Conservation (phyloP, 2,329 filamentous ascomycete species). For the Neocatenulostroma microsporum region DNA sequence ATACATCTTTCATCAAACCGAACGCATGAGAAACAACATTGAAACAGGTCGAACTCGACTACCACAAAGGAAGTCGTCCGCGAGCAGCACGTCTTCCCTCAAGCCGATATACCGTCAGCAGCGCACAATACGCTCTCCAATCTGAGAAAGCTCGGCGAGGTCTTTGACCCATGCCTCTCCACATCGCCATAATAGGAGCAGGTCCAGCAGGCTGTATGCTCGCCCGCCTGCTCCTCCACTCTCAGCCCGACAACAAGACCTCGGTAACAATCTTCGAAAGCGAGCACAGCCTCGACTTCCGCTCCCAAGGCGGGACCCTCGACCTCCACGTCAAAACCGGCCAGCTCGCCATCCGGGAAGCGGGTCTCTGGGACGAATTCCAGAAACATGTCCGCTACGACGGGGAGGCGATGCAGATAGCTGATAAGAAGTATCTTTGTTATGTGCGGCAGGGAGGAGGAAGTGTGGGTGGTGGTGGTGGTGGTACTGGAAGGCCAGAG, state of each 20-base stretch:
- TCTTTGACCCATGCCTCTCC: constrained; percentile 14
- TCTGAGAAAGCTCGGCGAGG: too few relatives aligned
- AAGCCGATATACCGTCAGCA: too few relatives aligned
- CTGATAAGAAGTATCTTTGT: constrained; percentile 32
- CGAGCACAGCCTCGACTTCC: constrained; percentile 22
- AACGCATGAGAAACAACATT: too few relatives aligned
- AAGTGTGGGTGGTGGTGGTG: constrained; percentile 7
- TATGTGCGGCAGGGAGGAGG: constrained; percentile 20
- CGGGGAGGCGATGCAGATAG: constrained; percentile 36
- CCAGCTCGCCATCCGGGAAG: constrained; percentile 26
- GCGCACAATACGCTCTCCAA: too few relatives aligned
- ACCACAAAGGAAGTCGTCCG: too few relatives aligned
- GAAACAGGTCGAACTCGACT: too few relatives aligned
- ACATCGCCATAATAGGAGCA: constrained; percentile 32
- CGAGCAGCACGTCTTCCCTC: too few relatives aligned
- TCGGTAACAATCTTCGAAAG: constrained; percentile 27
- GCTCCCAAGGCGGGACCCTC: constrained; percentile 31
- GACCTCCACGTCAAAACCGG: constrained; percentile 31
- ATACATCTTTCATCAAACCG: too few relatives aligned
- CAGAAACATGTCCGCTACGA: constrained; percentile 33
- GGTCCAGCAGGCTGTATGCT: constrained; percentile 31
- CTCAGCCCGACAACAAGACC: constrained; percentile 11
- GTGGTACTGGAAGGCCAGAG: constrained; percentile 26
- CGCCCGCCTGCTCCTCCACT: constrained; percentile 28
- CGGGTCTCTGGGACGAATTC: constrained; percentile 29